Evolutionary conservation across 2,329 filamentous ascomycete species (phyloP).

Genomic region (Penicillium sp.): DNA sequence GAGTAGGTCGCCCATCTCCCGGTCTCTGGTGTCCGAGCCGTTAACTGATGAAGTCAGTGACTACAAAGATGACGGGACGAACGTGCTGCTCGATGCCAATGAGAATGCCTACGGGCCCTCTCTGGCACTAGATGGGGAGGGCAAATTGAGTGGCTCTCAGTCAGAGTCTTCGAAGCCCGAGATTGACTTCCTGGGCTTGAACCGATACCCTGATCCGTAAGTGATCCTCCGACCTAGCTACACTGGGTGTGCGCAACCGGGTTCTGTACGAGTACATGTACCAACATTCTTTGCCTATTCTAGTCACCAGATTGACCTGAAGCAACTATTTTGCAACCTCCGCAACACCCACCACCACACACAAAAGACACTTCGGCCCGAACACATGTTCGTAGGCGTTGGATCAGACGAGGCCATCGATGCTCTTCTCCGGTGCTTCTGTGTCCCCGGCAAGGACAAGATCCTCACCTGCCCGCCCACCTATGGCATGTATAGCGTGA

Average conservation of each 20-base stretch:
- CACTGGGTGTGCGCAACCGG: background rate
- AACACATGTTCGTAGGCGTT: conserved; percentile 88
- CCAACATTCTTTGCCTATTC: background rate
- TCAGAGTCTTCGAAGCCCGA: conserved; percentile 47
- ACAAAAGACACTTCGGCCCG: conserved; percentile 62
- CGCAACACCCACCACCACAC: conserved; percentile 81
- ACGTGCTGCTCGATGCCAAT: conserved; percentile 93
- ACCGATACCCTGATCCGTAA: conserved; percentile 87
- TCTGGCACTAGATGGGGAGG: conserved; percentile 49
- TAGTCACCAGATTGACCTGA: conserved; percentile 76
- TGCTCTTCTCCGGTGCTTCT: conserved; percentile 88
- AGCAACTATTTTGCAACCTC: conserved; percentile 76
- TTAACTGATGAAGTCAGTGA: conserved; percentile 55
- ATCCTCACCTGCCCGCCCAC: conserved; percentile 94
- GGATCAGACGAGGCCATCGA: conserved; percentile 97
- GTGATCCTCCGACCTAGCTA: conserved; percentile 10
- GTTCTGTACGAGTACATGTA: background rate
- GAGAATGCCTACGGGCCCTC: conserved; percentile 94
- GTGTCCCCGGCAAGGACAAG: conserved; percentile 75
- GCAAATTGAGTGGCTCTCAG: conserved; percentile 42
- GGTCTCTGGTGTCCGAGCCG: no score
- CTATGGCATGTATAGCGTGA: conserved; percentile 97
- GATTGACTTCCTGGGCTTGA: conserved; percentile 72
- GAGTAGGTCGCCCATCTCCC: conserved; percentile 53
- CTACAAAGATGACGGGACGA: conserved; percentile 97